A percentile compares a stretch with the other conserved stretches of the same genome.
Evolutionary conservation across 2,329 filamentous ascomycete species (phyloP).

Genomic region (Phialocephala subalpina): DNA sequence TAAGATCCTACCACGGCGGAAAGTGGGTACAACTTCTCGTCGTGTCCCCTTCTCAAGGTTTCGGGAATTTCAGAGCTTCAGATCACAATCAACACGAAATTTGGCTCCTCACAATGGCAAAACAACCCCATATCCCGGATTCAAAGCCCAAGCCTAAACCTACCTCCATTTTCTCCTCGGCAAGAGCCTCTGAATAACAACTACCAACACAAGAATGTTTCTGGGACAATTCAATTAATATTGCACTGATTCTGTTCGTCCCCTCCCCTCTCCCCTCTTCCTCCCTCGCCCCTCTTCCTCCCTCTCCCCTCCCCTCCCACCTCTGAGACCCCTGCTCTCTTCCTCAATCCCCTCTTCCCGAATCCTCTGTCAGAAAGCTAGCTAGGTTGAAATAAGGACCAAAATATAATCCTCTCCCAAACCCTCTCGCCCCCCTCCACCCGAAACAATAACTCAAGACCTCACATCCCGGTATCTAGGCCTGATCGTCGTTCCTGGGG

Average conservation of each 20-base stretch:
- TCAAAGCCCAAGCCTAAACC: constrained; percentile 57
- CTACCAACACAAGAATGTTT: constrained; percentile 87
- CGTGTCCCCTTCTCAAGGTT: no score
- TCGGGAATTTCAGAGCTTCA: no score
- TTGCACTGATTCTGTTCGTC: constrained; percentile 88
- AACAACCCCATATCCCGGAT: background rate
- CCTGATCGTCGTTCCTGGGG: constrained; percentile 86
- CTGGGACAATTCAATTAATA: constrained; percentile 88
- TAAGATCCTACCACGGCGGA: no score
- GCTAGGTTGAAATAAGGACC: constrained; percentile 74
- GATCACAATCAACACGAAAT: no score
- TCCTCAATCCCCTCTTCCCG: no score
- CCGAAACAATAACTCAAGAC: constrained; percentile 63
- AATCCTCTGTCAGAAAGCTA: background rate
- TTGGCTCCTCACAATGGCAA: constrained; percentile 9
- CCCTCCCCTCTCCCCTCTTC: no score
- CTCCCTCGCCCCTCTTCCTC: constrained; percentile 7
- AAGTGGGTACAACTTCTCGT: no score
- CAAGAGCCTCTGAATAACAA: constrained; percentile 80
- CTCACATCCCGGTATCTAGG: constrained; percentile 90
- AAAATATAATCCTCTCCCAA: constrained; percentile 85
- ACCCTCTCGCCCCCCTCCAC: constrained; percentile 74
- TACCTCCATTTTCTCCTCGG: constrained; percentile 75
- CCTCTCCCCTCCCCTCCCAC: background rate
- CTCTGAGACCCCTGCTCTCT: background rate